phyloP scores from a whole-genome alignment of 2,329 filamentous ascomycete species.

The Xylariaceae sp. region DNA sequence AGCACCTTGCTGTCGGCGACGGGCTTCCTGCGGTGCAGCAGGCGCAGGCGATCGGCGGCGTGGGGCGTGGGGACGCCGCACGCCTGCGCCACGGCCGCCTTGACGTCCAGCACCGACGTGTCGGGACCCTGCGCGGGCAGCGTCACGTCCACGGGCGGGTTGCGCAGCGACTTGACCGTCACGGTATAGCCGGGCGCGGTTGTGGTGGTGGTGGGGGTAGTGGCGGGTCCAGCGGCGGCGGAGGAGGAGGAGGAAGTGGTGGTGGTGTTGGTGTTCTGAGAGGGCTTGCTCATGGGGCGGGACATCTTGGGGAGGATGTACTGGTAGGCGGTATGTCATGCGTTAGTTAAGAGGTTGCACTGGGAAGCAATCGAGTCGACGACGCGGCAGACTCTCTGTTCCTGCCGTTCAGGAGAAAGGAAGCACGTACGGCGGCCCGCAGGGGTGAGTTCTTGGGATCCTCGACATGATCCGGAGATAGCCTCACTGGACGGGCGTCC shows the following conservation, averaged over 20 bases:
- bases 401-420: slow-evolving; percentile 1
- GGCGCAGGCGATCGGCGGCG: slow-evolving; percentile 77
- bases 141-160: slow-evolving; percentile 60
- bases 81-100: slow-evolving; percentile 57
- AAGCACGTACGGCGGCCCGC: slow-evolving; percentile 60
- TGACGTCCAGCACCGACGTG: slow-evolving; percentile 74
- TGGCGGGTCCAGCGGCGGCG: too few species aligned
- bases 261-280: too few species aligned
- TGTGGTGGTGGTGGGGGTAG: too few species aligned
- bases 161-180: slow-evolving; percentile 68
- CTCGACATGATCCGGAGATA: slow-evolving; percentile 85
- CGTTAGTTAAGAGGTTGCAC: slow-evolving; percentile 3
- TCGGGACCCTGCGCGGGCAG: slow-evolving; percentile 56
- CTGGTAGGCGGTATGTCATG: too few species aligned
- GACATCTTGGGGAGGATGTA: slow-evolving; percentile 66
- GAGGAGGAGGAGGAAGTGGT: too few species aligned
- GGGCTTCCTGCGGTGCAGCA: slow-evolving; percentile 84
- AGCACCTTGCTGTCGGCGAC: slow-evolving; percentile 69
- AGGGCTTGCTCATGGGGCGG: slow-evolving; percentile 44
- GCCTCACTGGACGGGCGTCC: slow-evolving; percentile 70
- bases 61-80: slow-evolving; percentile 55
- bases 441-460: slow-evolving; percentile 73
- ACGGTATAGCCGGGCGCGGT: slow-evolving; percentile 48
- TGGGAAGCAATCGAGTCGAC: too few species aligned
- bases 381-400: too few species aligned